Evolutionary conservation across 805 yeast species (phyloP), one percentile per base, ranked within the genome.

Genomic region (Nakazawaea anatomiae): DNA sequence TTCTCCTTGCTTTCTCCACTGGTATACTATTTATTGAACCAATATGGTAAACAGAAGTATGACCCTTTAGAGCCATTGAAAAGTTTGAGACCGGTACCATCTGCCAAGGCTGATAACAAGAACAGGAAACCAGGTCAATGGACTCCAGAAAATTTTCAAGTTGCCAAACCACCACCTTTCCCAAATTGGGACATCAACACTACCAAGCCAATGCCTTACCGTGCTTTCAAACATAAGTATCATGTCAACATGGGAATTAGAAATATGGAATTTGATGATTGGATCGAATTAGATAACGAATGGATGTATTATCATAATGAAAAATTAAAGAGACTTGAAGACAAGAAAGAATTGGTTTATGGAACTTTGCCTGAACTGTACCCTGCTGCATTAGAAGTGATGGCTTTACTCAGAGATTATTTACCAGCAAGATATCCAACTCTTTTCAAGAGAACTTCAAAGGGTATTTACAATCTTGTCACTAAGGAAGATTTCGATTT

Each of bases 231-330:
- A 60, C 84, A 80, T 63, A 80, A 77, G 53, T 83, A 83, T 60
- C 75, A 69, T 56, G 74, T 83, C 46, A 83, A 84, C 28, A 83
- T 83, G 89, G 89, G 89, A 6, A 82, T 83, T 42, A 68, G 89
- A 55, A 69, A 68, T 52, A 76, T 82, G 85, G 78, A 80, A 46
- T 77, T 76, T 74, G 68, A 77, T 49, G 70, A 70, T 46, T 83
- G 89, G 89, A 77, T 83, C 54, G 85, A 83, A 60, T 69, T 84
- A 52, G 89, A 83, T 62, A 81, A 79, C 53, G 83, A 83, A 64
- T 84, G 86, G 85, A 56, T 58, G 48, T 74, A 74, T 53, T 83
- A 62, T 57, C 87, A 83, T 60, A 58, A 72, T 27, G 68, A 75
- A 42, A 84, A 83, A 61, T 55, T 77, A 43, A 63, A 70, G 49